These are phyloP conservation scores for Favolaschia claudopus DNA, from an alignment of 768 basidiomycete genomes.

Conservation along the genomic window DNA sequence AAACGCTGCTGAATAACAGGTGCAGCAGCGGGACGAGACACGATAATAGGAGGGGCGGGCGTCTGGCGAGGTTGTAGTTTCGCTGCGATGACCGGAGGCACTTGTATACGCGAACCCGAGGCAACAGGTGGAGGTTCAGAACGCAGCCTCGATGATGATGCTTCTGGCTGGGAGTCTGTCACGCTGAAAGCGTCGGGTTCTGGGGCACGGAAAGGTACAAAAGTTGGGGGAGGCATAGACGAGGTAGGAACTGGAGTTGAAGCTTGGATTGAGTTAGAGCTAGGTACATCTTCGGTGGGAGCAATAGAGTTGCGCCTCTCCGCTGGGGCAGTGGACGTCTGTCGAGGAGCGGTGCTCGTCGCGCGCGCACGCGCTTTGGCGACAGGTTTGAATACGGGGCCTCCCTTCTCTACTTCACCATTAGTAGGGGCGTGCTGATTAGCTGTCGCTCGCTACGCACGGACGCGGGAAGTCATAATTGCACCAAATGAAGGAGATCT, in stretches of 20 bases:
- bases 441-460: slow-evolving; percentile 41
- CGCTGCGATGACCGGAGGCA: slow-evolving; percentile 7
- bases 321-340: slow-evolving; percentile 19
- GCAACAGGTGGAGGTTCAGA: slow-evolving; percentile 5
- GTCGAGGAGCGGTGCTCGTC: slow-evolving; percentile 30
- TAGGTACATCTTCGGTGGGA: slow-evolving; percentile 9
- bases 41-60: slow-evolving; percentile 16
- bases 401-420: slow-evolving; percentile 67
- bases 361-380: slow-evolving; percentile 60
- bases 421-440: slow-evolving; percentile 16
- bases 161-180: slow-evolving; percentile 5
- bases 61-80: slow-evolving; percentile 4
- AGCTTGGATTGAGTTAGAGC: neutral
- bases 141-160: slow-evolving; percentile 3
- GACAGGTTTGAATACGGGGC: slow-evolving; percentile 73
- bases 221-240: slow-evolving; percentile 17
- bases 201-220: neutral
- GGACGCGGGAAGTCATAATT: slow-evolving; percentile 62
- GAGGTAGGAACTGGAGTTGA: neutral
- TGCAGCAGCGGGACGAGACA: neutral
- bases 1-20: neutral
- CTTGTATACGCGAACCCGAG: slow-evolving; percentile 10
- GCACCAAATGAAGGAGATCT: slow-evolving; percentile 12
- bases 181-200: slow-evolving; percentile 2
- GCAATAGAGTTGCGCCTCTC: neutral